Conservation (phyloP, 1,284 basidiomycete genomes). For the Ustilago sp. region DNA sequence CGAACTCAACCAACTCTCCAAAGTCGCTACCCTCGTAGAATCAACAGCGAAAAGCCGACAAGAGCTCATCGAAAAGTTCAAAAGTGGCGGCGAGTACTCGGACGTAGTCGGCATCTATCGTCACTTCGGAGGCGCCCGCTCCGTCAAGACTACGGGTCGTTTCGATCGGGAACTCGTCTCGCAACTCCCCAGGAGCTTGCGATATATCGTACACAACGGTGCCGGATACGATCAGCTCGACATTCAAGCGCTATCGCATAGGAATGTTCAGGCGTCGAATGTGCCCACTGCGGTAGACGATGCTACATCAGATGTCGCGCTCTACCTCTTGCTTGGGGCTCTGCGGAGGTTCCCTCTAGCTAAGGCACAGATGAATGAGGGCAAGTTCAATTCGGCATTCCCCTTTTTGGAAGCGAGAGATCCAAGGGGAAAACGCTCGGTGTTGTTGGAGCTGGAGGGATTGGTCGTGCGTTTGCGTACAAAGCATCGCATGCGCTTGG, state of each 20-base stretch:
- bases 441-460: constrained; percentile 64
- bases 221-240: constrained; percentile 67
- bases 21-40: constrained; percentile 41
- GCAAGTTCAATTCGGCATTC: constrained; percentile 57
- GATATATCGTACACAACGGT: constrained; percentile 64
- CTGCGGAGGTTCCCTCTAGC: constrained; percentile 59
- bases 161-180: constrained; percentile 60
- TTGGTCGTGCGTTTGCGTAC: constrained; percentile 58
- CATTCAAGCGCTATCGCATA: constrained; percentile 41
- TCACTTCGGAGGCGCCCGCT: constrained; percentile 73
- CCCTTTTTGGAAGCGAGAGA: constrained; percentile 53
- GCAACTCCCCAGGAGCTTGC: constrained; percentile 45
- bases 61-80: constrained; percentile 49
- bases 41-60: constrained; percentile 37
- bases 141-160: constrained; percentile 54
- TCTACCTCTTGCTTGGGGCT: constrained; percentile 62
- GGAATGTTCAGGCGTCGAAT: constrained; percentile 59
- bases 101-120: constrained; percentile 83
- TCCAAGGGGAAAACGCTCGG: constrained; percentile 59
- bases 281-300: constrained; percentile 63
- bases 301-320: constrained; percentile 62
- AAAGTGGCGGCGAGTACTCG: constrained; percentile 73
- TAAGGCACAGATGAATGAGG: constrained; percentile 40
- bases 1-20: constrained; percentile 47
- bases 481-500: constrained; percentile 62